Evolutionary conservation across 106 monocot genomes (phyloP).

Genomic region (Dactylorhiza incarnata): DNA sequence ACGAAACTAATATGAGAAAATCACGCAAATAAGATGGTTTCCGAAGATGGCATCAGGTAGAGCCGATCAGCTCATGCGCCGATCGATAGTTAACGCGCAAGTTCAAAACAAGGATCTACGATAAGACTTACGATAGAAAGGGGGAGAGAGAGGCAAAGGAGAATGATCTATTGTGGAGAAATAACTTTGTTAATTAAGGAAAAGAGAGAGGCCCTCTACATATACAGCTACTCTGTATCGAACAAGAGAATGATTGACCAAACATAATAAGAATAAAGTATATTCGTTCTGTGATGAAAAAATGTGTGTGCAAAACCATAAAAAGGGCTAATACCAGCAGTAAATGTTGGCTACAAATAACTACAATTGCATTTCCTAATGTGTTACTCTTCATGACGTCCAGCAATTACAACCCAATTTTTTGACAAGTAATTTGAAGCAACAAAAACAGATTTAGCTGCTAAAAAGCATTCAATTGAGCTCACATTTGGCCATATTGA

Average conservation of each 20-base stretch:
- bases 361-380: background rate
- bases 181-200: too few relatives aligned
- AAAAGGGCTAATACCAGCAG: background rate
- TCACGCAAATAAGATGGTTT: too few relatives aligned
- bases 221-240: background rate
- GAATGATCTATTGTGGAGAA: too few relatives aligned
- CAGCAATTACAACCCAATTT: background rate
- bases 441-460: background rate
- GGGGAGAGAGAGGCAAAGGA: too few relatives aligned
- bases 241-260: background rate
- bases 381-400: background rate
- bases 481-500: background rate
- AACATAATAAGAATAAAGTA: background rate
- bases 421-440: background rate
- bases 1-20: too few relatives aligned
- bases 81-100: too few relatives aligned
- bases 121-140: too few relatives aligned
- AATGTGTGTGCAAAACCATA: background rate
- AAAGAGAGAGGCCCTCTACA: too few relatives aligned
- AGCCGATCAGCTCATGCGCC: too few relatives aligned
- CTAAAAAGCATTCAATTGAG: background rate
- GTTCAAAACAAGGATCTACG: too few relatives aligned
- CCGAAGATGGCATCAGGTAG: too few relatives aligned
- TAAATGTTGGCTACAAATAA: background rate
- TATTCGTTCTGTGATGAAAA: background rate